Percentiles rank a stretch among this genome's conserved stretches.
Evolutionary conservation across 2,329 filamentous ascomycete genomes (phyloP).

Genomic region (Calcarisporium arbuscula): DNA sequence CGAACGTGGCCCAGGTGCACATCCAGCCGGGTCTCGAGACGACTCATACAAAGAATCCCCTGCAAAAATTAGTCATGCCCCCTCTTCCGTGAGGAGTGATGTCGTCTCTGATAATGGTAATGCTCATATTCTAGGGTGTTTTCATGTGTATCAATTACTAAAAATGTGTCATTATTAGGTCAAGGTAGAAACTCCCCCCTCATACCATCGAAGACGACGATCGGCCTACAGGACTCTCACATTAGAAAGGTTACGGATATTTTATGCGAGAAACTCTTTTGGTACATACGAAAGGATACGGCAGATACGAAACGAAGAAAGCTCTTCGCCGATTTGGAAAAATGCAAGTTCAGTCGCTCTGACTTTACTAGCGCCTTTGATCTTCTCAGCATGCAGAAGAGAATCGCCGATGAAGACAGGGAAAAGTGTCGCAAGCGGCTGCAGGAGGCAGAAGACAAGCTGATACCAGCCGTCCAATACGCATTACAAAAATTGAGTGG

Average conservation of each 20-base stretch:
- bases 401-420: constrained; percentile 7
- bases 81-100: no score
- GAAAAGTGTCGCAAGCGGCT: constrained; percentile 8
- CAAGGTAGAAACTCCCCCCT: no score
- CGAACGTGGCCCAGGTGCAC: no score
- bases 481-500: constrained; percentile 1
- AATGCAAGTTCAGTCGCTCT: constrained; percentile 9
- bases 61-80: no score
- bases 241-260: constrained; percentile 13
- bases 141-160: no score
- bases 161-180: no score
- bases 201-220: constrained; percentile 2
- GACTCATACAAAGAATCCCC: no score
- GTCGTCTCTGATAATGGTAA: no score
- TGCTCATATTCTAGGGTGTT: no score
- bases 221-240: not conserved
- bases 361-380: constrained; percentile 17
- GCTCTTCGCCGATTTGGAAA: constrained; percentile 10
- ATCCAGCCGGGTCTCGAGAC: no score
- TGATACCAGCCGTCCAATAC: not conserved
- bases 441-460: constrained; percentile 7
- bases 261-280: constrained; percentile 16
- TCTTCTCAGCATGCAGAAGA: constrained; percentile 12
- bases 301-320: constrained; percentile 13
- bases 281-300: constrained; percentile 12